These are phyloP conservation scores for Talinum fruticosum DNA, from an alignment of 148 eudicot species.

Conservation along the genomic window DNA sequence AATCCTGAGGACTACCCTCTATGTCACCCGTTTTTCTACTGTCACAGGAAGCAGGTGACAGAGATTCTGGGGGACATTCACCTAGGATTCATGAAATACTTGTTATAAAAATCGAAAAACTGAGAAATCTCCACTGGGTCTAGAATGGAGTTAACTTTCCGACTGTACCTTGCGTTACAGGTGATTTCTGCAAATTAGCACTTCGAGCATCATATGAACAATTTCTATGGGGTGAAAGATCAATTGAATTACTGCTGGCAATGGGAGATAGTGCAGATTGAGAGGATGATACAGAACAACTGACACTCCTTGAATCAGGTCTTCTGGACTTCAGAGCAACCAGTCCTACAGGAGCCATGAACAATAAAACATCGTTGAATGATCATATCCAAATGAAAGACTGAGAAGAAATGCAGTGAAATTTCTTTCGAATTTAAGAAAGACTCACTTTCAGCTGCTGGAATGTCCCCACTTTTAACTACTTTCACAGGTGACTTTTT, in stretches of 20 bases:
- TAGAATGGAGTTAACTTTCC: neutral
- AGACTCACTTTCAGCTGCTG: no score
- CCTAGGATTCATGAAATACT: neutral
- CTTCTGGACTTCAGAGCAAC: conserved; percentile 13
- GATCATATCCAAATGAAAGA: no score
- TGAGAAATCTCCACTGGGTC: neutral
- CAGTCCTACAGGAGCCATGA: conserved; percentile 10
- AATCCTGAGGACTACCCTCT: neutral
- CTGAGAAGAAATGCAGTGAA: no score
- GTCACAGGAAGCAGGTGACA: conserved; percentile 2
- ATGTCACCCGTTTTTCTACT: conserved; percentile 1
- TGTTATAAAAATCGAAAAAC: neutral
- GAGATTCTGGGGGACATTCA: neutral
- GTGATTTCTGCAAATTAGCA: conserved; percentile 11
- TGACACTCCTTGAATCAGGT: conserved; percentile 20
- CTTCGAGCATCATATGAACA: neutral
- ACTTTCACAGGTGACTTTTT: conserved; percentile 21
- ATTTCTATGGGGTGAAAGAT: conserved; percentile 16
- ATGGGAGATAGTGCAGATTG: conserved; percentile 20
- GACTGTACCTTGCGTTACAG: conserved; percentile 16
- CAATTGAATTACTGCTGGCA: conserved; percentile 15
- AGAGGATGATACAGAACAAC: conserved; percentile 20
- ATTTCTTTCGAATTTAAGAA: no score
- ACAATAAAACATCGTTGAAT: no score
- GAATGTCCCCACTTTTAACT: no score